Conservation (phyloP, 495 filamentous ascomycete species). For the Aspergillus biplanus region DNA sequence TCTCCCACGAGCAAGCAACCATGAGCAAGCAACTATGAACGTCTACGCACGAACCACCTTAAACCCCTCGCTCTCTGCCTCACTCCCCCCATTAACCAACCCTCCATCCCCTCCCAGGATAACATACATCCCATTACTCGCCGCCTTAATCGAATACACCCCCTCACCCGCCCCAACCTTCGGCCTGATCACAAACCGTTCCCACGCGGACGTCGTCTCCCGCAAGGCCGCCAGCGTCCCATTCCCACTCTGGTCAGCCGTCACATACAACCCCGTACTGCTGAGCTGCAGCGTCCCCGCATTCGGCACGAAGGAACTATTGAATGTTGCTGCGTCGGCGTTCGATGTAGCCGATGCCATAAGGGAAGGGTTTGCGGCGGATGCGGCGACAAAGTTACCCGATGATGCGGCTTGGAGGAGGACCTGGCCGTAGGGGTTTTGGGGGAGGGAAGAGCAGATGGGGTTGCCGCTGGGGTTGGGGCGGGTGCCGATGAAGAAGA, state of each 20-base stretch:
- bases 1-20: no score
- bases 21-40: no score
- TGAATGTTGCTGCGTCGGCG: background rate
- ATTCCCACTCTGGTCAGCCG: background rate
- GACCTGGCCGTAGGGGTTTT: background rate
- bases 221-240: background rate
- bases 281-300: background rate
- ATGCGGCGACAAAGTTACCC: background rate
- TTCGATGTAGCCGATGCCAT: background rate
- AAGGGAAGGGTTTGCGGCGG: background rate
- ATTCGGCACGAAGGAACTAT: background rate
- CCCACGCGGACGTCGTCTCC: background rate
- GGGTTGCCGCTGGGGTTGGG: background rate
- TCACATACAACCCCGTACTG: background rate
- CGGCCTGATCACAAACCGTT: background rate
- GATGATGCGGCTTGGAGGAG: background rate
- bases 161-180: background rate
- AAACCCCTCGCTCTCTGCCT: background rate
- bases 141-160: conserved; percentile 1
- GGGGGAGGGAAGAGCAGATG: background rate
- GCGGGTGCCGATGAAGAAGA: background rate
- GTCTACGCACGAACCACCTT: background rate
- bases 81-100: background rate
- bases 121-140: background rate
- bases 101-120: background rate